phyloP scores from a whole-genome alignment of 192 early-diverging fungal species.

The Umbelopsis sp. region DNA sequence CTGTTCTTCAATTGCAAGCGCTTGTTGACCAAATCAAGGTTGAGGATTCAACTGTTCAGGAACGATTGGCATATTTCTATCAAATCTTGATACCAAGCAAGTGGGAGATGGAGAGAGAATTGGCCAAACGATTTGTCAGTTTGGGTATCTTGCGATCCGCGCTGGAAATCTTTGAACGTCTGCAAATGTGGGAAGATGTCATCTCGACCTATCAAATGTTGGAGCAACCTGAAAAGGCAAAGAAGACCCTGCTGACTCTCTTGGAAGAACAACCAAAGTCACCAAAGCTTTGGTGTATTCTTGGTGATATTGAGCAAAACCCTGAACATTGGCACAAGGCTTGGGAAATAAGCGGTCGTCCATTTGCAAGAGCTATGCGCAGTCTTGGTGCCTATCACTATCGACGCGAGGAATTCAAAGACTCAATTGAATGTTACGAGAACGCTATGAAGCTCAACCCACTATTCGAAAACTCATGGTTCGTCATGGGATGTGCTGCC shows the following conservation, averaged over 20 bases:
- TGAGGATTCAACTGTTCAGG: constrained; percentile 67
- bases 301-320: constrained; percentile 85
- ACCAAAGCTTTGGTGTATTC: constrained; percentile 85
- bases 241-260: constrained; percentile 70
- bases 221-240: constrained; percentile 86
- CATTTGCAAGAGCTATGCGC: constrained; percentile 94
- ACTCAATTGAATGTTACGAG: constrained; percentile 74
- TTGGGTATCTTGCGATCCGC: constrained; percentile 91
- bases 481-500: constrained; percentile 91
- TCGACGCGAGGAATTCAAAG: constrained; percentile 60
- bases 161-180: constrained; percentile 90
- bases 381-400: constrained; percentile 85
- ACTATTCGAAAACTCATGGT: constrained; percentile 96
- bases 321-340: constrained; percentile 81
- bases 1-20: constrained; percentile 90
- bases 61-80: constrained; percentile 83
- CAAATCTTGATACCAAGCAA: constrained; percentile 83
- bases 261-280: constrained; percentile 61
- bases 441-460: constrained; percentile 91
- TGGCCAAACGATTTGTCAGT: constrained; percentile 80
- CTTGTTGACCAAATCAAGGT: constrained; percentile 92
- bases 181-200: constrained; percentile 97
- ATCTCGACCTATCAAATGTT: constrained; percentile 86
- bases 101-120: constrained; percentile 95
- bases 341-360: constrained; percentile 83